Conservation (phyloP, 1,139 yeast species). For the Lodderomyces elongisporus region DNA sequence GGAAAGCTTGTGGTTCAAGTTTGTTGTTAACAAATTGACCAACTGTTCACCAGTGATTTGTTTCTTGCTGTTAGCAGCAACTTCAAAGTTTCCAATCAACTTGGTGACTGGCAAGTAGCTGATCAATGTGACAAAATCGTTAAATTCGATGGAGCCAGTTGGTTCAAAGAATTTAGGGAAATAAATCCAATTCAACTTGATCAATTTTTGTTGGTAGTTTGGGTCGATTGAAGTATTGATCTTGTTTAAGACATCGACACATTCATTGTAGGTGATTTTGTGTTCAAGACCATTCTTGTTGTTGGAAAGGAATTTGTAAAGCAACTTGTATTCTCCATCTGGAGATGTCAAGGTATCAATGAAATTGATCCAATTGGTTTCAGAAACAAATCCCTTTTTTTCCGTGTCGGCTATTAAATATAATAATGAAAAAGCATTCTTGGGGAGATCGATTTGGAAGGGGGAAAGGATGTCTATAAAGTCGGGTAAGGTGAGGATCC, state of each 20-base stretch:
- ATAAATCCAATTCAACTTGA: conserved; percentile 43
- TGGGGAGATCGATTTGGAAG: conserved; percentile 38
- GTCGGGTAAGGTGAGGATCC: conserved; percentile 27
- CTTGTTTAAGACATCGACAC: conserved; percentile 33
- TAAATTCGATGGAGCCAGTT: conserved; percentile 32
- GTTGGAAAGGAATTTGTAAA: conserved; percentile 42
- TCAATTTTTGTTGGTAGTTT: conserved; percentile 36
- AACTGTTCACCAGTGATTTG: conserved; percentile 30
- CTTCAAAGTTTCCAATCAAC: conserved; percentile 42
- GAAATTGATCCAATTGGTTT: conserved; percentile 57
- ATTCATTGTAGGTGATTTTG: conserved; percentile 32
- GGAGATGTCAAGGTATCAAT: conserved; percentile 49
- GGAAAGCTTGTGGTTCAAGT: conserved; percentile 41
- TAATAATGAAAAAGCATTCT: conserved; percentile 42
- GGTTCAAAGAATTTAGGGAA: conserved; percentile 42
- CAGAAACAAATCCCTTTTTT: conserved; percentile 56
- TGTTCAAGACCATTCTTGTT: conserved; percentile 25
- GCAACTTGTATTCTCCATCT: conserved; percentile 55
- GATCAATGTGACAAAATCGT: conserved; percentile 39
- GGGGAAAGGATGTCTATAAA: conserved; percentile 41
- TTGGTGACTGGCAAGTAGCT: conserved; percentile 45
- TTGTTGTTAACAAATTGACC: conserved; percentile 30
- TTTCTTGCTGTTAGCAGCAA: conserved; percentile 33
- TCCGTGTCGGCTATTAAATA: conserved; percentile 62
- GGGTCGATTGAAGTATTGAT: conserved; percentile 42